Base-by-base conservation (phyloP, 2,329 filamentous ascomycete species). In the Hymenoscyphus linearis region DNA sequence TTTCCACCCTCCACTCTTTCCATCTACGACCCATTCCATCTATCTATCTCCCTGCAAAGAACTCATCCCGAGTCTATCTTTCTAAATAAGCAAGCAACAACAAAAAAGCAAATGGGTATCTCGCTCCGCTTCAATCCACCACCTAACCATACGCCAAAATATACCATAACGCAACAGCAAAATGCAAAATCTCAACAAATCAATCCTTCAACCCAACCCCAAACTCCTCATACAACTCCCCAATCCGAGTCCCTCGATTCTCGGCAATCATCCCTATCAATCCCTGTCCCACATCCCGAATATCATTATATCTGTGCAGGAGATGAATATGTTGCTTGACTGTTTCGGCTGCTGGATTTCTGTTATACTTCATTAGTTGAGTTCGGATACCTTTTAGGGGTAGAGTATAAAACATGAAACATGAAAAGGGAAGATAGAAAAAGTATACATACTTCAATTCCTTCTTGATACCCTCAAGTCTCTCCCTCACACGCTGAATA, bases 261-360 rank as follows among this genome's bases (percentile, higher is more conserved):
- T 90, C 87, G 3, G 87, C 87, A 71, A 90, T 83, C 67, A 90
- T 73, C 0, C 85, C 85, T 74, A 89, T 80, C 34, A 90, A 69
- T 0, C 85, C 86, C 68, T 85, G 81, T 0, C 83, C 87, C 7
- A 88, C 77, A 71, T 90, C 87, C 64, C 86, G 85, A 67, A 89
- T 84, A 71, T 89, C 86, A 68, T 90, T 90, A 74, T 90, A 90
- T 61, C 83, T 77, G 65, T 89, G 86, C 35, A 90, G 76, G 3
- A 86, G 76, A 62, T 79, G 79, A 69, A 90, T 90, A 71, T 90
- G 87, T 35, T 76, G 75, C 59, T 84, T 81, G 57, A 88, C 83
- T 10, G 83, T 82, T 22, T 75, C 74, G 47, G 81, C 76, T 7
- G 72, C 70, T 14, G 69, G 68, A 37, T 50, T 25, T 25, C 44